Evolutionary conservation across 805 yeast genomes (phyloP), one percentile per base, ranked within the genome.

Genomic region (Maudiozyma turicensis): DNA sequence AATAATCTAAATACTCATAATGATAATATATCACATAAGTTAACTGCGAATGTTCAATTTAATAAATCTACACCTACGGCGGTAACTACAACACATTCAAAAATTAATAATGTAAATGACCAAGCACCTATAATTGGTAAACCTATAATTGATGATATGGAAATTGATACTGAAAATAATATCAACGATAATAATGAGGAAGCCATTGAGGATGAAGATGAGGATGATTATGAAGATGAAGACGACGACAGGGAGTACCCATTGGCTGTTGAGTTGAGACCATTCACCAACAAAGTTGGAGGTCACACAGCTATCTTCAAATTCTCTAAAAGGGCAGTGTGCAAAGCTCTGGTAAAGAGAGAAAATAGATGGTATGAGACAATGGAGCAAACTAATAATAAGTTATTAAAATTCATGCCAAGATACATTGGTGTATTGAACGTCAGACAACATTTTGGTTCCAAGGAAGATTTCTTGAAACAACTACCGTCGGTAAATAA

Each of bases 251-350:
- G 68, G 6, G 69, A 72, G 40, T 84, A 73, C 55, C 85, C 89
- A 3, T 67, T 88, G 32, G 86, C 96, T 1, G 96, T 90, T 1
- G 97, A 91, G 63, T 69, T 91, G 50, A 79, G 86, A 48, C 98
- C 98, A 1, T 91, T 90, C 68, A 82, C 83, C 49, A 89, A 93
- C 63, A 89, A 86, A 61, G 98, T 93, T 26, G 99, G 99, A 7
- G 99, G 99, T 0, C 99, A 93, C 64, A 91, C 97, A 0, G 97
- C 97, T 1, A 89, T 93, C 35, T 93, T 91, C 70, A 78, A 91
- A 54, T 93, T 93, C 63, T 84, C 95, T 5, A 86, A 82, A 56
- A 74, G 86, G 50, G 98, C 97, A 0, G 96, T 93, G 14, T 93
- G 98, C 66, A 93, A 93, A 66, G 93, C 93, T 0, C 72, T 95